Percentiles rank a stretch among this genome's conserved stretches.
These are phyloP conservation scores for Conringia planisiliqua DNA, from an alignment of 345 rosid species.

Conservation along the genomic window DNA sequence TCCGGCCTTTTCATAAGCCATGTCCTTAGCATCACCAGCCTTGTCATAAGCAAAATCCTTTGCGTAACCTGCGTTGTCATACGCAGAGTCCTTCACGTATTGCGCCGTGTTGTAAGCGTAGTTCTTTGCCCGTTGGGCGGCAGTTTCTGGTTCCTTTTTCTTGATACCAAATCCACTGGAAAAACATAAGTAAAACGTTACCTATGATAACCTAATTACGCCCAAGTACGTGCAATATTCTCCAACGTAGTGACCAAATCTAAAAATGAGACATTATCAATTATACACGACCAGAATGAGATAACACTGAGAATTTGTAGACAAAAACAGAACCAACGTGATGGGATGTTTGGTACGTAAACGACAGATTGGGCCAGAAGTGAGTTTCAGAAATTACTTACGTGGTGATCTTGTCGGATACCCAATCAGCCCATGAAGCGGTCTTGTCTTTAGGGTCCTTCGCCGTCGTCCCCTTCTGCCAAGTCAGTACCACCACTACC, in stretches of 20 bases:
- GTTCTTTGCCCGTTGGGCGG: background rate
- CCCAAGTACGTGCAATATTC: background rate
- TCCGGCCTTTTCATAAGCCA: conserved; percentile 17
- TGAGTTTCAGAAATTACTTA: conserved; percentile 13
- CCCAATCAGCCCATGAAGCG: conserved; percentile 40
- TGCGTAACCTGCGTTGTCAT: background rate
- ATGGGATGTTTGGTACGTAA: background rate
- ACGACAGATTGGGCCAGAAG: background rate
- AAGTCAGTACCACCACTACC: conserved; percentile 11
- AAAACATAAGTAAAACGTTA: background rate
- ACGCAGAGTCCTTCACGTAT: conserved; percentile 19
- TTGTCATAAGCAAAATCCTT: conserved; percentile 23
- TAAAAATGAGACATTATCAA: background rate
- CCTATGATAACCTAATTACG: background rate
- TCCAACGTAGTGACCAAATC: background rate
- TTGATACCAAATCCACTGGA: conserved; percentile 4
- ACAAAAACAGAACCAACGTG: background rate
- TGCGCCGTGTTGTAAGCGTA: conserved; percentile 24
- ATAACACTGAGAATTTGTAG: background rate
- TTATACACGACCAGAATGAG: conserved; percentile 4
- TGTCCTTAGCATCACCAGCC: conserved; percentile 29
- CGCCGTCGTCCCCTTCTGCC: conserved; percentile 18
- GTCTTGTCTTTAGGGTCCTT: conserved; percentile 27
- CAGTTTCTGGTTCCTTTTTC: conserved; percentile 4
- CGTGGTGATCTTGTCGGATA: conserved; percentile 30